These are phyloP conservation scores for Lactarius akahatsu DNA, from an alignment of 768 basidiomycete genomes.

Conservation along the genomic window DNA sequence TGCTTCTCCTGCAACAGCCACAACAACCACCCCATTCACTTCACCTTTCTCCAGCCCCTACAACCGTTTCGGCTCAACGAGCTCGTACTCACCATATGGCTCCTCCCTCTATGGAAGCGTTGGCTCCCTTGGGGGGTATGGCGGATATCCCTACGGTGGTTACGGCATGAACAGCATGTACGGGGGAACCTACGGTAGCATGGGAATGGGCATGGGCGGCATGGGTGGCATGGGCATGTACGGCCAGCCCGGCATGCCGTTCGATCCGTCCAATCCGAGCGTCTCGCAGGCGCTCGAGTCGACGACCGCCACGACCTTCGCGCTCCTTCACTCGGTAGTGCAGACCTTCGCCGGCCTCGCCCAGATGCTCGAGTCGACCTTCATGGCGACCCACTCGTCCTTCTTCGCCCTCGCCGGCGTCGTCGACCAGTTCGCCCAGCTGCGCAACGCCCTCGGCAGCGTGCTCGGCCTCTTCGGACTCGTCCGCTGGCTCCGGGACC, in stretches of 20 bases:
- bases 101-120: conserved; percentile 48
- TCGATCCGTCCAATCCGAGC: conserved; percentile 55
- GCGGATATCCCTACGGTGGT: conserved; percentile 35
- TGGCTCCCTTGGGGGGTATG: conserved; percentile 42
- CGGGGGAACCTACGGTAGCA: conserved; percentile 46
- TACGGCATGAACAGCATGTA: conserved; percentile 36
- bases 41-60: conserved; percentile 41
- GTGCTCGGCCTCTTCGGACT: conserved; percentile 92
- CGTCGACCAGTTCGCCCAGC: conserved; percentile 89
- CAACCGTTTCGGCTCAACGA: conserved; percentile 42
- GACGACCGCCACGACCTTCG: conserved; percentile 90
- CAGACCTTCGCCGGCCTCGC: conserved; percentile 93
- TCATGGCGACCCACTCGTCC: conserved; percentile 94
- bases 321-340: conserved; percentile 91
- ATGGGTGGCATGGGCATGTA: conserved; percentile 39
- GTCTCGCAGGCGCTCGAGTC: conserved; percentile 87
- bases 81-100: conserved; percentile 38
- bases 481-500: conserved; percentile 77
- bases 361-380: conserved; percentile 96
- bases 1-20: conserved; percentile 24
- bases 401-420: conserved; percentile 98
- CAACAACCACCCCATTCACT: conserved; percentile 38
- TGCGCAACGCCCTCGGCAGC: conserved; percentile 90
- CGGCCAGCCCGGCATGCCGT: conserved; percentile 40
- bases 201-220: conserved; percentile 40